Evolutionary conservation across 208 protist species (phyloP), one percentile per base, ranked within the genome.

Genomic region (Leishmania gerbilli): DNA sequence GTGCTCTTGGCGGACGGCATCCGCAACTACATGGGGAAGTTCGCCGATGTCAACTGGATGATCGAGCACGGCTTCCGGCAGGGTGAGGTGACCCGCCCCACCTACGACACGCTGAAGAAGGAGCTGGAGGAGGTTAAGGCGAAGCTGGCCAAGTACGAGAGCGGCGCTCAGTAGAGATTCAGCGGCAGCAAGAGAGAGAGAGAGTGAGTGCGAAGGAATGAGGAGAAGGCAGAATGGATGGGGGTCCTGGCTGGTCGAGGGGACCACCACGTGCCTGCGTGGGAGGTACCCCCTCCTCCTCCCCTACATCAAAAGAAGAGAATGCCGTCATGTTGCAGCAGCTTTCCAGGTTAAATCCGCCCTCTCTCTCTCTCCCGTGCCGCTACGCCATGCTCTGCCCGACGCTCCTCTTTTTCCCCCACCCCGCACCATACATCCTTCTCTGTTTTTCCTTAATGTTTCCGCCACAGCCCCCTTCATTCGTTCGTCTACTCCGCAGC

Each of bases 11-110:
- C 98, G 7, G 99, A 99, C 78, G 91, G 94, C 24, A 95, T 99
- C 53, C 92, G 99, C 81, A 99, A 99, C 91, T 99, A 99, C 92
- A 97, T 99, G 96, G 95, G 93, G 45, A 99, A 99, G 89, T 99
- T 99, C 80, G 90, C 99, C 24, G 91, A 97, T 79, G 90, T 94
- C 80, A 98, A 99, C 84, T 99, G 99, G 99, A 98, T 99, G 95
- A 93, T 96, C 55, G 98, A 99, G 75, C 86, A 98, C n/a, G 97
- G 96, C 71, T 98, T 99, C 75, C 76, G 93, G 56, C 79, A 97
- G 75, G 90, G 91, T 15, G 82, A 87, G 34, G 80, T 95, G 60
- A 88, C 81, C 42, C 91, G 92, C 42, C 93, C 95, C 65, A 98
- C 95, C 62, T 96, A 96, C 80, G 92, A 96, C 31, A 81, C 84